These are phyloP conservation scores for Xanthoceras sorbifolium DNA, from an alignment of 345 rosid genomes.

Conservation along the genomic window DNA sequence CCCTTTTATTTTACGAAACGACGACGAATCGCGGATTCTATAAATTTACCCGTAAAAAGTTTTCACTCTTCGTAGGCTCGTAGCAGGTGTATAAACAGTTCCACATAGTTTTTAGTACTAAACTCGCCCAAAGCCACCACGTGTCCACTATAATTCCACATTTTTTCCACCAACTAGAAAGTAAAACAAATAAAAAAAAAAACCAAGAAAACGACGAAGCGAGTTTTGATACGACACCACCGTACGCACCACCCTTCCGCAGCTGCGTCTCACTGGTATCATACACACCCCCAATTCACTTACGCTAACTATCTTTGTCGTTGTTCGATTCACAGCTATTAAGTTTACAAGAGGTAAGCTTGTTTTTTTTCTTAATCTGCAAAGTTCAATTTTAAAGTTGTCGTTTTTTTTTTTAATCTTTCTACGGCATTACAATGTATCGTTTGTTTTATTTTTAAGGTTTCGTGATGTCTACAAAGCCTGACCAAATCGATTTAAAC, in stretches of 20 bases:
- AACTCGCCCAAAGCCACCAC: neutral
- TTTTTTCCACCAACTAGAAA: slow-evolving; percentile 1
- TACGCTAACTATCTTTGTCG: neutral
- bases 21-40: neutral
- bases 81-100: neutral
- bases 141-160: neutral
- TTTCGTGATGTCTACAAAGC: slow-evolving; percentile 38
- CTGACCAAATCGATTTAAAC: slow-evolving; percentile 40
- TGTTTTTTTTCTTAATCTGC: neutral
- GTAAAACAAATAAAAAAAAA: neutral
- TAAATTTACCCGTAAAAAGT: neutral
- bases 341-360: neutral
- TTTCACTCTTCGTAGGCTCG: neutral
- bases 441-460: slow-evolving; percentile 17
- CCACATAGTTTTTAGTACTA: neutral
- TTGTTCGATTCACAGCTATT: neutral
- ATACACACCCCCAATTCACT: neutral
- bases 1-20: neutral
- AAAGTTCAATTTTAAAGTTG: neutral
- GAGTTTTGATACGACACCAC: neutral
- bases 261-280: neutral
- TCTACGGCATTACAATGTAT: neutral
- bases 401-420: neutral
- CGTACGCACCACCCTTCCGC: neutral
- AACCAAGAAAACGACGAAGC: neutral